These are phyloP conservation scores for Begonia peltatifolia DNA, from an alignment of 306 rosid genomes.

Conservation along the genomic window DNA sequence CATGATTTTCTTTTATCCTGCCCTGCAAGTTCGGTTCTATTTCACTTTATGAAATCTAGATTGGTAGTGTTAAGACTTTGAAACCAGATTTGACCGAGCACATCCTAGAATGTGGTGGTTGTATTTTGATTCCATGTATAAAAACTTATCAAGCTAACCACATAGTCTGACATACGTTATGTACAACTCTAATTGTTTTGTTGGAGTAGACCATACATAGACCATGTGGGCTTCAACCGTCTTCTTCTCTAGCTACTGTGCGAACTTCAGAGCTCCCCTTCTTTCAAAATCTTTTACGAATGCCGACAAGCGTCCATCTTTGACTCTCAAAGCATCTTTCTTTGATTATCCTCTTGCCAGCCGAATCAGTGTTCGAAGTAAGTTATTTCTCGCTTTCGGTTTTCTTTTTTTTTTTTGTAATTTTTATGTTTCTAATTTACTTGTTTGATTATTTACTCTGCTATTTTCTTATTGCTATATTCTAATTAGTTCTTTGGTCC, in stretches of 20 bases:
- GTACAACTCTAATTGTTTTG: not conserved
- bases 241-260: conserved; percentile 18
- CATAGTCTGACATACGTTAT: too few relatives aligned
- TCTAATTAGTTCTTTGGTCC: too few relatives aligned
- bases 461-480: not conserved
- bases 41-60: too few relatives aligned
- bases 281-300: not conserved
- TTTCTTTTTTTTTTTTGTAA: not conserved
- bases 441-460: not conserved
- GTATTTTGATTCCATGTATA: too few relatives aligned
- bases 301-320: conserved; percentile 4
- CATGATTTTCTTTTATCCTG: too few relatives aligned
- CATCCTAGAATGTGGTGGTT: too few relatives aligned
- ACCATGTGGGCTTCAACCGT: conserved; percentile 11
- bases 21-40: too few relatives aligned
- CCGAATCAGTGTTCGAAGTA: conserved; percentile 62
- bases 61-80: too few relatives aligned
- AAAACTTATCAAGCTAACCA: too few relatives aligned
- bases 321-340: conserved; percentile 39
- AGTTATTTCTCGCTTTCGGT: conserved; percentile 1
- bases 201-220: not conserved
- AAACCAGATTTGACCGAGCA: too few relatives aligned
- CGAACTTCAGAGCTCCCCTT: conserved; percentile 5
- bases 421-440: not conserved
- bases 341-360: conserved; percentile 63